These are phyloP conservation scores for Suhomyces kunorum DNA, from an alignment of 1,139 yeast genomes.

Conservation along the genomic window DNA sequence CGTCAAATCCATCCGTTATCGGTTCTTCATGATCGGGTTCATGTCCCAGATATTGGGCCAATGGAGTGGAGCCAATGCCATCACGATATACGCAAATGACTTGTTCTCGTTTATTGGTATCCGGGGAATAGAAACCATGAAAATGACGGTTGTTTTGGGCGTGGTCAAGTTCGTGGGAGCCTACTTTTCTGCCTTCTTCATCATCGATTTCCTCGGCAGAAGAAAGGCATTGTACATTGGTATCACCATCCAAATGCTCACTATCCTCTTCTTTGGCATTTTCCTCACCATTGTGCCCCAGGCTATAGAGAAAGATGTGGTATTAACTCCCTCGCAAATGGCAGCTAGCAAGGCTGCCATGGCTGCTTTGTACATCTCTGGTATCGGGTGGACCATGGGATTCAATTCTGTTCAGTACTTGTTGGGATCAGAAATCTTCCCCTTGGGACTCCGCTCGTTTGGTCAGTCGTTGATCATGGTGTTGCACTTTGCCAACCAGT, in stretches of 20 bases:
- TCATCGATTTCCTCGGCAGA: conserved; percentile 51
- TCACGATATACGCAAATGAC: conserved; percentile 46
- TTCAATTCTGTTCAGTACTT: conserved; percentile 27
- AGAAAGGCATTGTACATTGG: conserved; percentile 38
- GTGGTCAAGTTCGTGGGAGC: conserved; percentile 48
- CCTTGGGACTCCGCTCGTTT: conserved; percentile 25
- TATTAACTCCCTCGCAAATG: conserved; percentile 18
- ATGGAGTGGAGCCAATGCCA: conserved; percentile 64
- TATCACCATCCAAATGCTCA: conserved; percentile 19
- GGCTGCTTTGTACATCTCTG: conserved; percentile 26
- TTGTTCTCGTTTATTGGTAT: conserved; percentile 55
- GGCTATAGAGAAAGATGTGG: conserved; percentile 17
- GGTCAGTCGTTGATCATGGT: conserved; percentile 27
- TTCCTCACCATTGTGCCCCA: conserved; percentile 25
- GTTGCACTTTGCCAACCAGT: conserved; percentile 28
- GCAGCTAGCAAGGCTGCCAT: conserved; percentile 23
- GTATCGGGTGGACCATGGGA: conserved; percentile 30
- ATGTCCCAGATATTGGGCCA: conserved; percentile 56
- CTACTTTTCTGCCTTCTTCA: conserved; percentile 42
- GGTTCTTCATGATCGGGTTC: conserved; percentile 46
- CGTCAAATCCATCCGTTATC: conserved; percentile 41
- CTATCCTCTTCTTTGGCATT: conserved; percentile 24
- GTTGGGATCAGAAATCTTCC: conserved; percentile 27
- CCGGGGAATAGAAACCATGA: conserved; percentile 33
- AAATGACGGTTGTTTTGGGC: conserved; percentile 51